Evolutionary conservation across 768 basidiomycete genomes (phyloP).

Genomic region (Lyophyllum atratum): DNA sequence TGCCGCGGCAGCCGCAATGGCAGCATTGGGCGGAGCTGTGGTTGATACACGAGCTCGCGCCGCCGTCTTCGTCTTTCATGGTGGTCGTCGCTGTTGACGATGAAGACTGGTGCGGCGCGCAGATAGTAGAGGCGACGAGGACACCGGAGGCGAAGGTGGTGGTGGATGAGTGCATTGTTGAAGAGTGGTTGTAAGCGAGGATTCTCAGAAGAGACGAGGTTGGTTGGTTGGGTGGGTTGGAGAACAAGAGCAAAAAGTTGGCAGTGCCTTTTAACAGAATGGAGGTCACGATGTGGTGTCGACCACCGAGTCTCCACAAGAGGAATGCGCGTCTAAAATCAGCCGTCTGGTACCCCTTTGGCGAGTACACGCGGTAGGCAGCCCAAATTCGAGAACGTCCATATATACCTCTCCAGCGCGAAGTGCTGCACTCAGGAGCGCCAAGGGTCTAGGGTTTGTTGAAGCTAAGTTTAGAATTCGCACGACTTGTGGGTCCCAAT

Average conservation of each 20-base stretch:
- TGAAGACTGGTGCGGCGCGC: conserved; percentile 15
- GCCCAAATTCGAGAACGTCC: too few species aligned
- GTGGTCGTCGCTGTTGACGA: conserved; percentile 20
- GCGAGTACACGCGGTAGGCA: too few species aligned
- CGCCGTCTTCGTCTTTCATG: conserved; percentile 17
- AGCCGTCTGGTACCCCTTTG: too few species aligned
- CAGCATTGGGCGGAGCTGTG: conserved; percentile 74
- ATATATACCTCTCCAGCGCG: too few species aligned
- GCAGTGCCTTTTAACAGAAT: conserved; percentile 35
- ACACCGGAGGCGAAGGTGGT: conserved; percentile 15
- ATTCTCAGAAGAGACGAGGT: conserved; percentile 9
- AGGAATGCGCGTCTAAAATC: too few species aligned
- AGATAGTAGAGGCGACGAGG: conserved; percentile 14
- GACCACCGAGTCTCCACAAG: too few species aligned
- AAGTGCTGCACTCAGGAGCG: too few species aligned
- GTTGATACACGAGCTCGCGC: conserved; percentile 37
- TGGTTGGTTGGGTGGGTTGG: conserved; percentile 17
- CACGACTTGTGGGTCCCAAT: too few species aligned
- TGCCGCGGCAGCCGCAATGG: conserved; percentile 73
- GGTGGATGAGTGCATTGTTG: conserved; percentile 27
- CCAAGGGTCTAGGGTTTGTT: too few species aligned
- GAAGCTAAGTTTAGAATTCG: too few species aligned
- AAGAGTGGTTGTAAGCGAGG: conserved; percentile 12
- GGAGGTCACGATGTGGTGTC: conserved; percentile 23
- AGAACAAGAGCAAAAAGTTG: conserved; percentile 21